Evolutionary conservation across 441 rosid species (phyloP), one percentile per base, ranked within the genome.

Genomic region (Mallotus japonicus): DNA sequence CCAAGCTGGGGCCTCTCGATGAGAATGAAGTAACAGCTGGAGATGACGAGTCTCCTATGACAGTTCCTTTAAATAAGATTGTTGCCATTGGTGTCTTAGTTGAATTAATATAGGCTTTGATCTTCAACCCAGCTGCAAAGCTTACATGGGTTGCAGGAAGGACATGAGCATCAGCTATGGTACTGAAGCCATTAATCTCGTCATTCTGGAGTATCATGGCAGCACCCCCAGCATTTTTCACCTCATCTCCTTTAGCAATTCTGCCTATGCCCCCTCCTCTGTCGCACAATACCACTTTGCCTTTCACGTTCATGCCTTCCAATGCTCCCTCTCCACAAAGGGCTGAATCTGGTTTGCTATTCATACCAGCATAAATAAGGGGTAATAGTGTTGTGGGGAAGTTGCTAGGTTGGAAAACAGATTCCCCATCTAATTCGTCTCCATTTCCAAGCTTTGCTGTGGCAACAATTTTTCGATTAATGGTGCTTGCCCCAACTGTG

Each of bases 401-500:
- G 69, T 66, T 67, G 19, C 40, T 73, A 15, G 78, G 83, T 65
- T 83, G 84, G 74, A 76, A 79, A 49, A 83, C 47, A 0, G 81
- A 75, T 75, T 87, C 85, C 10, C 87, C 89, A 14, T 71, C 75
- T 15, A 70, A 44, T 66, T 78, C 82, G 72, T 72, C 76, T 44
- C 89, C 85, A 61, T 85, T 79, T 56, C 84, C 81, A 6, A 86
- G 82, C 78, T 74, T 82, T 57, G 80, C 84, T 19, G 70, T 73
- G 22, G 86, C 85, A 24, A 47, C 54, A n/a, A 86, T 65, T 61
- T 57, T 77, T 67, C 86, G 75, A 64, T 83, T 82, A 19, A 78
- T 49, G 57, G 86, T 83, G 82, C 83, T 84, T 60, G 88, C 91
- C 61, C 85, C 89, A n/a, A 84, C 87, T 1, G 87, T 79, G 59